These are phyloP conservation scores for Nakazawaea holstii DNA, from an alignment of 805 yeast genomes.

Conservation along the genomic window DNA sequence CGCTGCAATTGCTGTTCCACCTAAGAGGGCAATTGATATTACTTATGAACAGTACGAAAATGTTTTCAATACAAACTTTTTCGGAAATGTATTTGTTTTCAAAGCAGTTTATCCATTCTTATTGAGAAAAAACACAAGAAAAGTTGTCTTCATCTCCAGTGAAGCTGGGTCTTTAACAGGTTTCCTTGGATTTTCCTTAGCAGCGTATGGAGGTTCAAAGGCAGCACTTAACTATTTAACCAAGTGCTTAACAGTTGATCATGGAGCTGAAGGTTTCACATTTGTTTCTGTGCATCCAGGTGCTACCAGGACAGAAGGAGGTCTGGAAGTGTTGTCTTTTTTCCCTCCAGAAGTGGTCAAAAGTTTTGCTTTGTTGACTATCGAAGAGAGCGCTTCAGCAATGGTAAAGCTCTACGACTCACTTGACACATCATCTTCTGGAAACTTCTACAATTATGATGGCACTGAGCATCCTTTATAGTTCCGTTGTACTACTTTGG, in stretches of 20 bases:
- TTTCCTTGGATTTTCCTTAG: conserved; percentile 16
- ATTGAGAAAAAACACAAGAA: conserved; percentile 19
- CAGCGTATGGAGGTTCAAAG: conserved; percentile 31
- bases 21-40: not conserved
- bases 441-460: not conserved
- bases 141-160: conserved; percentile 25
- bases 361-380: conserved; percentile 22
- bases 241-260: conserved; percentile 22
- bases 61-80: not conserved
- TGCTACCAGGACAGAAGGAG: not conserved
- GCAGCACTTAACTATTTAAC: conserved; percentile 27
- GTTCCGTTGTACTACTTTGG: too few species aligned
- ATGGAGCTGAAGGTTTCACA: conserved; percentile 20
- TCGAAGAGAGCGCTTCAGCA: conserved; percentile 20
- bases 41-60: not conserved
- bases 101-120: not conserved
- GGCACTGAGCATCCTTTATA: not conserved
- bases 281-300: conserved; percentile 26
- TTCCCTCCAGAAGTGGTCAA: conserved; percentile 15
- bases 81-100: not conserved
- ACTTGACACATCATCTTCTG: not conserved
- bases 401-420: conserved; percentile 17
- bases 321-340: conserved; percentile 17
- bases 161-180: conserved; percentile 23
- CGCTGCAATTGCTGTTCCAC: conserved; percentile 21